phyloP scores from a whole-genome alignment of 768 basidiomycete species.

The Boletellus emodensis region DNA sequence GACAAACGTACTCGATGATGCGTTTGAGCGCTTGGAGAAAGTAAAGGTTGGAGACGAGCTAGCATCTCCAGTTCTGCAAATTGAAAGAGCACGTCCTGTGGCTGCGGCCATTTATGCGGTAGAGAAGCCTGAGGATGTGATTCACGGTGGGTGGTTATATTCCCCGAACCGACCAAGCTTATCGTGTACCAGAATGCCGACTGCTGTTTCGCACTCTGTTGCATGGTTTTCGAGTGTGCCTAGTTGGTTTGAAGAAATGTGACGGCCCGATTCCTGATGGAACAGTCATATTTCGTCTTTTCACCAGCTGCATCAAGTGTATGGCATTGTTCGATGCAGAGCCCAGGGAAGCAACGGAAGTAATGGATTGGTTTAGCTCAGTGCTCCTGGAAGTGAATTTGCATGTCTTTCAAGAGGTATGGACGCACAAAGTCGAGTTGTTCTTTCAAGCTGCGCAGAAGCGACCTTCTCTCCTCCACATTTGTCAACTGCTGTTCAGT shows the following conservation, averaged over 20 bases:
- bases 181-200: slow-evolving; percentile 61
- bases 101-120: slow-evolving; percentile 70
- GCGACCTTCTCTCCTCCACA: slow-evolving; percentile 73
- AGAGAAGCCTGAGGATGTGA: slow-evolving; percentile 78
- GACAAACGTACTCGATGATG: slow-evolving; percentile 51
- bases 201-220: slow-evolving; percentile 83
- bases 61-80: slow-evolving; percentile 53
- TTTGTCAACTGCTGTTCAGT: slow-evolving; percentile 79
- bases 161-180: slow-evolving; percentile 1
- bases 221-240: slow-evolving; percentile 80
- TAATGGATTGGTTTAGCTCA: slow-evolving; percentile 74
- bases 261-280: slow-evolving; percentile 81
- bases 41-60: slow-evolving; percentile 37
- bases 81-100: slow-evolving; percentile 86
- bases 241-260: slow-evolving; percentile 72
- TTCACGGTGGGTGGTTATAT: slow-evolving; percentile 55
- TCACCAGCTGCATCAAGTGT: slow-evolving; percentile 79
- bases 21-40: slow-evolving; percentile 46
- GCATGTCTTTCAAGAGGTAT: slow-evolving; percentile 94
- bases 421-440: slow-evolving; percentile 89
- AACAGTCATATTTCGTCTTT: slow-evolving; percentile 80
- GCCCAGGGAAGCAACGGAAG: slow-evolving; percentile 67
- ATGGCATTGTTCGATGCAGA: slow-evolving; percentile 80
- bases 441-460: slow-evolving; percentile 80
- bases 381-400: slow-evolving; percentile 80